Conservation (phyloP, 2,329 filamentous ascomycete species). For the Gyromitra esculenta region DNA sequence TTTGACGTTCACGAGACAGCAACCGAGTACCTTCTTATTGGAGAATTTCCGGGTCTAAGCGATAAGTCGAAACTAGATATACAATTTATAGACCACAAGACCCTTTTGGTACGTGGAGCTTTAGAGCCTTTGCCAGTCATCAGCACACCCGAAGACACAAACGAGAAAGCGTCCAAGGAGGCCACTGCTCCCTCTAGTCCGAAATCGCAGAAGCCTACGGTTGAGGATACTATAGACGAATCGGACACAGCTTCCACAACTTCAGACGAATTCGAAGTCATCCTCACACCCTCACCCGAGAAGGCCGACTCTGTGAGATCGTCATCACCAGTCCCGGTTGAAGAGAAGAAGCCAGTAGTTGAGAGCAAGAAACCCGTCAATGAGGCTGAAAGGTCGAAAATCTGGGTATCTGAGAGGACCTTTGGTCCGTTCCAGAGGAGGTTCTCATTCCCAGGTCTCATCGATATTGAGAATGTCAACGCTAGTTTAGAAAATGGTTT, state of each 20-base stretch:
- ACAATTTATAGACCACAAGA: constrained; percentile 64
- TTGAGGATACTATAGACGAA: constrained; percentile 47
- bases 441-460: constrained; percentile 73
- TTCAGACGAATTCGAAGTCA: constrained; percentile 35
- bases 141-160: constrained; percentile 60
- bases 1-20: constrained; percentile 64
- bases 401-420: constrained; percentile 75
- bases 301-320: constrained; percentile 5
- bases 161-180: background rate
- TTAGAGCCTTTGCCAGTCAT: constrained; percentile 58
- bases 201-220: constrained; percentile 32
- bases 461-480: constrained; percentile 70
- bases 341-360: background rate
- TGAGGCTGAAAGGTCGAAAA: constrained; percentile 59
- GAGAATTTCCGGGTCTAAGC: constrained; percentile 64
- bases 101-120: constrained; percentile 63
- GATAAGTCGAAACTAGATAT: constrained; percentile 63
- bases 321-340: background rate
- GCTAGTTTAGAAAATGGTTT: constrained; percentile 74
- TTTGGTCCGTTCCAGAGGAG: constrained; percentile 74
- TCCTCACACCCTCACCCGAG: constrained; percentile 12
- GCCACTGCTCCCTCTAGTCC: background rate
- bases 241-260: constrained; percentile 37
- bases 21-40: constrained; percentile 63
- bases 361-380: constrained; percentile 7